Evolutionary conservation across 202 grass and related monocot species (phyloP).

Genomic region (Musa balbisiana): DNA sequence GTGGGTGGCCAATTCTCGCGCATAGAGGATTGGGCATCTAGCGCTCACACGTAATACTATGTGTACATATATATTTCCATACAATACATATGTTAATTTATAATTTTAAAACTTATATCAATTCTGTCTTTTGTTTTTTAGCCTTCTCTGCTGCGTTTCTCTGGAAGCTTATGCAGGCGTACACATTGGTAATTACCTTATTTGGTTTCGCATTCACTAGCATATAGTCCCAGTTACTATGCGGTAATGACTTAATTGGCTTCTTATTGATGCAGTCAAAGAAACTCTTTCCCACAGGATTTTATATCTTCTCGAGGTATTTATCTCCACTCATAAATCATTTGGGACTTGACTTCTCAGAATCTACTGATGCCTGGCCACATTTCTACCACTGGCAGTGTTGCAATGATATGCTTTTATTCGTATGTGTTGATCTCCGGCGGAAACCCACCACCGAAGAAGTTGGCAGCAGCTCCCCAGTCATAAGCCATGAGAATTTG

Average conservation of each 20-base stretch:
- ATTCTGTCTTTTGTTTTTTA: conserved; percentile 22
- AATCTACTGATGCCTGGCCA: neutral
- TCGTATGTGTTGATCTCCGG: conserved; percentile 69
- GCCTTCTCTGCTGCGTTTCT: conserved; percentile 52
- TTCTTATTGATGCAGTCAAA: conserved; percentile 50
- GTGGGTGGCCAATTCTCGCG: no score
- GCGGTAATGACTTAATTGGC: neutral
- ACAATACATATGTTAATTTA: no score
- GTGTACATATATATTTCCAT: no score
- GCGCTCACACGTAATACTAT: no score
- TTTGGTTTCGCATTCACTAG: neutral
- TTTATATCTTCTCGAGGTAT: conserved; percentile 75
- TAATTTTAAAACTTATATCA: no score
- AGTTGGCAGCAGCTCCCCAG: conserved; percentile 20
- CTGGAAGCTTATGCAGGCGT: conserved; percentile 67
- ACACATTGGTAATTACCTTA: conserved; percentile 42
- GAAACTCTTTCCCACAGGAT: conserved; percentile 65
- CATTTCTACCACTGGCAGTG: conserved; percentile 30
- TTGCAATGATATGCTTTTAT: conserved; percentile 72
- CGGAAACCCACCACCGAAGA: conserved; percentile 79
- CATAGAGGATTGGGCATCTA: no score
- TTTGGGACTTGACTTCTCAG: neutral
- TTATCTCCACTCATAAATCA: conserved; percentile 1
- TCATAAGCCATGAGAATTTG: no score
- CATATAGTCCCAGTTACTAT: neutral